Conservation (phyloP, 352 stramenopile genomes). For the Elongisporangium senticosum region DNA sequence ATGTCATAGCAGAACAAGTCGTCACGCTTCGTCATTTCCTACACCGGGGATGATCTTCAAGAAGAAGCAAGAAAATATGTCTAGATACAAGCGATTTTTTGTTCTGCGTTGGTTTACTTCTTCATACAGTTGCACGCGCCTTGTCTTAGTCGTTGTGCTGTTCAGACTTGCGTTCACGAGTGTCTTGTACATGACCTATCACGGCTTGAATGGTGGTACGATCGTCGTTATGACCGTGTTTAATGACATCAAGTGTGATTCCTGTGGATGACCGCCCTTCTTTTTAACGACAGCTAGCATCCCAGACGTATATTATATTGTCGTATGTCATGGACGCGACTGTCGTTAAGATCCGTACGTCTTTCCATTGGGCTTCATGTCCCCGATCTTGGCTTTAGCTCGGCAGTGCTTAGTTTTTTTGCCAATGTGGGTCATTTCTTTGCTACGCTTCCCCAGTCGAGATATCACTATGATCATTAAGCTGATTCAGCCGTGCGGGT, state of each 20-base stretch:
- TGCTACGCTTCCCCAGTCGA: constrained; percentile 31
- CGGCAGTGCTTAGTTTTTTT: constrained; percentile 38
- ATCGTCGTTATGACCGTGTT: constrained; percentile 75
- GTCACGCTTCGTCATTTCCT: constrained; percentile 19
- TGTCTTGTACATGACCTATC: constrained; percentile 39
- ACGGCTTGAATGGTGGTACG: constrained; percentile 29
- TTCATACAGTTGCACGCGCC: constrained; percentile 81
- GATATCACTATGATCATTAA: constrained; percentile 30
- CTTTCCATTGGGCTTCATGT: constrained; percentile 37
- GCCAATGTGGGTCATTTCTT: constrained; percentile 39
- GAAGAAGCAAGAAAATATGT: constrained; percentile 18
- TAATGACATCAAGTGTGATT: constrained; percentile 58
- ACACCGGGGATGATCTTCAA: constrained; percentile 29
- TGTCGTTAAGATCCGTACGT: constrained; percentile 77
- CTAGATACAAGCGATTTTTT: constrained; percentile 26
- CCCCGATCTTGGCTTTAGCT: constrained; percentile 40
- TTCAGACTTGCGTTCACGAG: constrained; percentile 61
- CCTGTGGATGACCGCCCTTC: constrained; percentile 69
- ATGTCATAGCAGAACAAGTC: constrained; percentile 29
- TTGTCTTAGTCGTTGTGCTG: constrained; percentile 60
- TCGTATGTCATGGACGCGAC: constrained; percentile 33
- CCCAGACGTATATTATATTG: constrained; percentile 65
- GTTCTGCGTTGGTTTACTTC: constrained; percentile 68
- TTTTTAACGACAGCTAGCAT: constrained; percentile 47
- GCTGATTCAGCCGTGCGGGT: too few species aligned